Percentiles rank a stretch among this genome's conserved stretches.
Conservation (phyloP, 495 filamentous ascomycete genomes). For the Aspergillus haitiensis region DNA sequence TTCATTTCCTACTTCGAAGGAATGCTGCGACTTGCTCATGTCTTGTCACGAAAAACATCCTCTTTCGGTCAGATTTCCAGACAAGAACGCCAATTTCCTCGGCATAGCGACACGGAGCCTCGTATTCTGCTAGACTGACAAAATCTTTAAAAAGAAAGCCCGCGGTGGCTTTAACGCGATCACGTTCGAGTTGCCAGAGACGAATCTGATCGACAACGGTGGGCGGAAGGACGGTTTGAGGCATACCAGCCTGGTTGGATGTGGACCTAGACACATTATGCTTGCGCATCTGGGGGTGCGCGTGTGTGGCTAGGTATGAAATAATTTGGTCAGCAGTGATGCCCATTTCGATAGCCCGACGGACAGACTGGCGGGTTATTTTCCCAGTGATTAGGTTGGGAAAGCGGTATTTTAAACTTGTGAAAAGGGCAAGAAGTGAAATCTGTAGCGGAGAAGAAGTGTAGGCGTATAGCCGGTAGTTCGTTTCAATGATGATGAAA, state of each 20-base stretch:
- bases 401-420: constrained; percentile 79
- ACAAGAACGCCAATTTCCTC: constrained; percentile 88
- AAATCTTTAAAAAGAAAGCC: constrained; percentile 94
- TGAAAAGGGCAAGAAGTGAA: constrained; percentile 88
- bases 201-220: constrained; percentile 97
- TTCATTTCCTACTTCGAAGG: constrained; percentile 60
- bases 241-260: constrained; percentile 37
- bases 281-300: constrained; percentile 87
- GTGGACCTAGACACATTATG: constrained; percentile 51
- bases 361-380: constrained; percentile 81
- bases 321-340: constrained; percentile 96
- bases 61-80: constrained; percentile 77
- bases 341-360: constrained; percentile 79
- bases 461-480: constrained; percentile 97
- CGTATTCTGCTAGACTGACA: constrained; percentile 70
- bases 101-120: constrained; percentile 71
- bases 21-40: constrained; percentile 81
- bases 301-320: constrained; percentile 80
- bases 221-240: constrained; percentile 71
- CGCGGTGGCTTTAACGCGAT: constrained; percentile 76
- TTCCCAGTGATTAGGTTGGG: constrained; percentile 89
- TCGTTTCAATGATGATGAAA: constrained; percentile 97
- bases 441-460: constrained; percentile 91
- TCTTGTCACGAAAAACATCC: constrained; percentile 83
- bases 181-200: constrained; percentile 95